Evolutionary conservation across 805 yeast species (phyloP).

Genomic region (Trichomonascus vanleenenianus): DNA sequence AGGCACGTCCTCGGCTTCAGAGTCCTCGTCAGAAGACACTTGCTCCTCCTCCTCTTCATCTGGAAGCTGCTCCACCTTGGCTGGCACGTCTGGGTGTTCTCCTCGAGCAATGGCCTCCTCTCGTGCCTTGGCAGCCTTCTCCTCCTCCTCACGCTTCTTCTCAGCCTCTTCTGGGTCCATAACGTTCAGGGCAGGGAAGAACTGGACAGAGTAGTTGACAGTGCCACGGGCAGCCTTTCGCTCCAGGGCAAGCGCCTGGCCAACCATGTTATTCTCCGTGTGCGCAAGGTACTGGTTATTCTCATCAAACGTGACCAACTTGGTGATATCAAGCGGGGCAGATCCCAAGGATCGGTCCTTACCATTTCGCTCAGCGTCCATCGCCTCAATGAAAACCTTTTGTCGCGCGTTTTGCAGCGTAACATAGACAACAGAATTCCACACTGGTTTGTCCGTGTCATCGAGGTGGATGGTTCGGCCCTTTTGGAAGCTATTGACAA

Average conservation of each 20-base stretch:
- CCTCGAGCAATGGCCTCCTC: constrained; percentile 10
- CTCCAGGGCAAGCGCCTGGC: constrained; percentile 45
- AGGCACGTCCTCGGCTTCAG: constrained; percentile 33
- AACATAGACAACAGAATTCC: constrained; percentile 76
- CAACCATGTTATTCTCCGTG: constrained; percentile 4
- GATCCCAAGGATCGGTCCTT: constrained; percentile 84
- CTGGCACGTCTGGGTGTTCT: constrained; percentile 13
- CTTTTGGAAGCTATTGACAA: constrained; percentile 67
- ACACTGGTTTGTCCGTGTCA: constrained; percentile 68
- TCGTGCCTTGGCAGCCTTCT: constrained; percentile 29
- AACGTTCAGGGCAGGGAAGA: constrained; percentile 80
- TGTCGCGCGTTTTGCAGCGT: constrained; percentile 81
- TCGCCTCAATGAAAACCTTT: constrained; percentile 73
- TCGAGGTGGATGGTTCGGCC: constrained; percentile 68
- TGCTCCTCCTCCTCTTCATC: constrained; percentile 21
- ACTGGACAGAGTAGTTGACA: constrained; percentile 64
- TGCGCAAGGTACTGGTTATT: constrained; percentile 46
- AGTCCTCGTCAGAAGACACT: constrained; percentile 20
- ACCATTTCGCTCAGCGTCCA: constrained; percentile 80
- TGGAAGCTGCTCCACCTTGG: constrained; percentile 18
- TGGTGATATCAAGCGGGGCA: constrained; percentile 60
- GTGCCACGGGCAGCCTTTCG: constrained; percentile 80
- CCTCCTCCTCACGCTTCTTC: constrained; percentile 43
- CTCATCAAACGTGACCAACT: constrained; percentile 52
- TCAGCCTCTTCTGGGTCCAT: constrained; percentile 63